Conservation (phyloP, 2,329 filamentous ascomycete species). For the Beauveria sp. region DNA sequence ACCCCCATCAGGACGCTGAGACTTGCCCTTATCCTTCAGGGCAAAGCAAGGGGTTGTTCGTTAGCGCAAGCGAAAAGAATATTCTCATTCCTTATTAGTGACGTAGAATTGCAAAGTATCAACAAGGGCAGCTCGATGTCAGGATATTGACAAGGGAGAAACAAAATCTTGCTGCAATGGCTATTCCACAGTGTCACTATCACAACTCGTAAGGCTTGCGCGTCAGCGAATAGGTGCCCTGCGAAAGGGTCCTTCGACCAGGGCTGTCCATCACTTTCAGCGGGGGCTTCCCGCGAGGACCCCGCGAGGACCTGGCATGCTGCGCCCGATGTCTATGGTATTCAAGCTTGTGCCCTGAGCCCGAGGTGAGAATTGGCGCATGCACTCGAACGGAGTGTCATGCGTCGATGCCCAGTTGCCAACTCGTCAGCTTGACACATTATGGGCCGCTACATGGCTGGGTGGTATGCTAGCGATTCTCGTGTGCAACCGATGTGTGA, state of each 20-base stretch:
- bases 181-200: background rate
- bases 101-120: background rate
- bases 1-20: background rate
- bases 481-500: background rate
- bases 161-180: background rate
- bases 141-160: background rate
- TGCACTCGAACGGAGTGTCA: background rate
- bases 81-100: background rate
- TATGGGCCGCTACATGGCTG: background rate
- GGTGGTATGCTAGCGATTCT: background rate
- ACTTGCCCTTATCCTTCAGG: slow-evolving; percentile 3
- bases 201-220: background rate
- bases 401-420: slow-evolving; percentile 10
- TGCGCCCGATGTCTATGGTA: background rate
- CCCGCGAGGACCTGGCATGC: background rate
- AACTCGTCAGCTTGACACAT: slow-evolving; percentile 1
- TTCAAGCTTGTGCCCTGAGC: background rate
- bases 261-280: background rate
- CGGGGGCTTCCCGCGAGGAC: background rate
- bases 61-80: background rate
- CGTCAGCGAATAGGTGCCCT: background rate
- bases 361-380: background rate
- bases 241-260: background rate
- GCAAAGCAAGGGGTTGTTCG: background rate
- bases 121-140: background rate